Evolutionary conservation across 106 monocot genomes (phyloP).

Genomic region (Iris macrosiphon): DNA sequence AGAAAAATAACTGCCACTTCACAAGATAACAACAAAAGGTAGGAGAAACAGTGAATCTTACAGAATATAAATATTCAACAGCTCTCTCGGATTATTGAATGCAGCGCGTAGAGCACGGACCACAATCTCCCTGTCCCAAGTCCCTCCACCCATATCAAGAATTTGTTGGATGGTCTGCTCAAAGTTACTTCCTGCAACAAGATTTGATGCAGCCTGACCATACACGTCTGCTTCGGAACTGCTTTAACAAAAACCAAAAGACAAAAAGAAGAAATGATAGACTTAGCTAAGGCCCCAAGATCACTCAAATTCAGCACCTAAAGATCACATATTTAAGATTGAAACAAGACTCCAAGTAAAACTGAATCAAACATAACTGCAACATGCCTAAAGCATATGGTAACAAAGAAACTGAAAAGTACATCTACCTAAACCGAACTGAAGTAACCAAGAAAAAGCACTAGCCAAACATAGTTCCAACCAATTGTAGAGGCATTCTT

Average conservation of each 20-base stretch:
- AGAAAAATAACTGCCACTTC: too few species aligned
- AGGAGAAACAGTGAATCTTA: conserved; percentile 24
- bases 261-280: background rate
- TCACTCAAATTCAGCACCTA: too few species aligned
- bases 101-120: conserved; percentile 89
- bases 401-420: too few species aligned
- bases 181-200: conserved; percentile 75
- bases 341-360: too few species aligned
- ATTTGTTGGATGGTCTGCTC: conserved; percentile 72
- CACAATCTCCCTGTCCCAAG: conserved; percentile 86
- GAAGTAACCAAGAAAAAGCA: too few species aligned
- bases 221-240: conserved; percentile 39
- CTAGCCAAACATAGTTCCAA: too few species aligned
- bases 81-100: conserved; percentile 96
- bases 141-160: conserved; percentile 91
- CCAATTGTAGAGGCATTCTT: too few species aligned
- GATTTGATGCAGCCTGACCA: conserved; percentile 90
- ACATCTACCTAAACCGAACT: too few species aligned
- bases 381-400: too few species aligned
- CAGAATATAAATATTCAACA: conserved; percentile 90
- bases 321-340: too few species aligned
- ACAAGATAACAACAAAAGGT: background rate
- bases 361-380: too few species aligned
- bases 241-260: conserved; percentile 8
- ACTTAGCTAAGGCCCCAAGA: too few species aligned